Base-by-base conservation (phyloP, 495 filamentous ascomycete genomes). In the Trichoderma virens region DNA sequence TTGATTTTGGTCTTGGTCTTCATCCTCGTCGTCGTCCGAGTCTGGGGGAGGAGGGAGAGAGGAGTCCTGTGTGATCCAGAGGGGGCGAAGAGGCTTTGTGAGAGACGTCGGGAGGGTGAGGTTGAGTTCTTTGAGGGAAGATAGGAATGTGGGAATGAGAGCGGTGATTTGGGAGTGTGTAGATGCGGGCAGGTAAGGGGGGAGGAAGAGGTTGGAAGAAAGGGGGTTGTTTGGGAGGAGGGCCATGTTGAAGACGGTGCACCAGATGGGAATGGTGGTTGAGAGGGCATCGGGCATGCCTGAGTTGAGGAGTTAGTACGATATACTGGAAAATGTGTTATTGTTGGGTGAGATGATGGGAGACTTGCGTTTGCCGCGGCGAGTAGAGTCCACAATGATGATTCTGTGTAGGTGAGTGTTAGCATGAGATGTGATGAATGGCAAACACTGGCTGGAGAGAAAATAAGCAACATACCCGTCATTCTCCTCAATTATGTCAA, bases 241-340 rank as follows among this genome's bases (percentile, higher is more conserved):
- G n/a, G 85, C 74, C 30, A 82, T 79, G 72, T 98, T 98, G 65
- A 97, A 69, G 14, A 96, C 90, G 47, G 85, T 83, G 71, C 89
- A 90, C 94, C 94, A 98, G 64, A 96, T 92, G 0, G 94, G 94
- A 6, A 98, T 75, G 0, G 94, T 98, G 75, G 97, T 98, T 66
- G 87, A 88, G 9, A 98, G 79, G 25, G 93, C 91, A 77, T 98
- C 94, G 5, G 94, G 92, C 85, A 96, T 94, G 65, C 86, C 86
- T 89, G 64, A 63, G 41, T 34, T 30, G 8, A 67, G 62, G 59
- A 59, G 51, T 47, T 4, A 35, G 28, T 20, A 54, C 14, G 41
- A 41, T 0, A 7, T 28, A 18, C 45, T 41, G 43, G 56, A 25
- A 45, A 13, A 23, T 59, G 41, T 5, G 5, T 56, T 9, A 13